Percentiles rank a stretch among this genome's conserved stretches.
Evolutionary conservation across 345 rosid species (phyloP).

Genomic region (Bruguiera sexangula): DNA sequence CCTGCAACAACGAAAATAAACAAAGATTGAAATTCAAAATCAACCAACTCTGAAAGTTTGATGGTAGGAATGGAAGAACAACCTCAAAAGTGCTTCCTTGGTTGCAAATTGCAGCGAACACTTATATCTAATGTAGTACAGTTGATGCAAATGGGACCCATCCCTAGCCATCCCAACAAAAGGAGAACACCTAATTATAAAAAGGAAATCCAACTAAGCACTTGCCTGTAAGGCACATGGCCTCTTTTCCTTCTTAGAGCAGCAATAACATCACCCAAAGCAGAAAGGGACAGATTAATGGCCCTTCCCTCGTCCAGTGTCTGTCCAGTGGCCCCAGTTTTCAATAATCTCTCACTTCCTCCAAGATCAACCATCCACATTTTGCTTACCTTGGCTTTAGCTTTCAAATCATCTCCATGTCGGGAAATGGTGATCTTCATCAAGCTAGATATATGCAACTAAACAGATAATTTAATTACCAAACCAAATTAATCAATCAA

Average conservation of each 20-base stretch:
- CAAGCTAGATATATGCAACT: conserved; percentile 73
- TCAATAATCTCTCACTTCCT: conserved; percentile 84
- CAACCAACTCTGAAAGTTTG: not conserved
- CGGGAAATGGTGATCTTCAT: conserved; percentile 70
- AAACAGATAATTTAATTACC: conserved; percentile 49
- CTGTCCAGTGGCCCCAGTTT: conserved; percentile 79
- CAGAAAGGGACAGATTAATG: conserved; percentile 91
- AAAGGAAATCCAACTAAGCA: conserved; percentile 22
- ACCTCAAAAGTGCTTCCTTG: conserved; percentile 12
- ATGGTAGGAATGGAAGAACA: conserved; percentile 16
- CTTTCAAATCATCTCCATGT: conserved; percentile 47
- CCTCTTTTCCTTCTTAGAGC: conserved; percentile 77
- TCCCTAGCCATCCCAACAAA: conserved; percentile 5
- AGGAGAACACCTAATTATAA: conserved; percentile 6
- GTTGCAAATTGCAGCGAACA: not conserved
- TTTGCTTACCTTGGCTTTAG: conserved; percentile 67
- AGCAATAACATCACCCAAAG: conserved; percentile 91
- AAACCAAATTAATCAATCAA: conserved; percentile 24
- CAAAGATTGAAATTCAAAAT: too few species aligned
- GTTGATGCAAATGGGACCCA: conserved; percentile 10
- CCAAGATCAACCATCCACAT: conserved; percentile 98
- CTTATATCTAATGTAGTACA: not conserved
- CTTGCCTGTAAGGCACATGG: conserved; percentile 93
- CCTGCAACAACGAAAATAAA: conserved; percentile 53
- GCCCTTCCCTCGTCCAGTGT: conserved; percentile 87